phyloP scores from a whole-genome alignment of 441 rosid genomes.

The Gossypium laxum region DNA sequence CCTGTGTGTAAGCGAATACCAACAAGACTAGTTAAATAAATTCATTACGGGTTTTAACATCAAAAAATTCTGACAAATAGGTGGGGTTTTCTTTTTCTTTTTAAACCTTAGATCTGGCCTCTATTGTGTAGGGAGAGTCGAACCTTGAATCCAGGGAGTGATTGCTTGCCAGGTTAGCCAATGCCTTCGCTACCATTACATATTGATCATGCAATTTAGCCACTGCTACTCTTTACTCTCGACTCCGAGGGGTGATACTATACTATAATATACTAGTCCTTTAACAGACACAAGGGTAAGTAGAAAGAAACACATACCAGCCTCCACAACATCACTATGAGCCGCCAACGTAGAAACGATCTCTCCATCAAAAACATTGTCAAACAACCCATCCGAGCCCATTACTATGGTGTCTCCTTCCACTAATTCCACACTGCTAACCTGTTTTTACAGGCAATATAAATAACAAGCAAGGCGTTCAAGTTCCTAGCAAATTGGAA shows the following conservation, averaged over 20 bases:
- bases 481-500: neutral
- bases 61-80: neutral
- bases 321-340: constrained; percentile 37
- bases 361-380: constrained; percentile 70
- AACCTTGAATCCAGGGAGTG: constrained; percentile 57
- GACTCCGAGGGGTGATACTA: neutral
- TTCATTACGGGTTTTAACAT: neutral
- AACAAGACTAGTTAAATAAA: neutral
- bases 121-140: constrained; percentile 70
- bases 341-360: constrained; percentile 42
- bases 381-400: constrained; percentile 93
- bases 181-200: constrained; percentile 62
- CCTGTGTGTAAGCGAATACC: constrained; percentile 28
- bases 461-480: neutral
- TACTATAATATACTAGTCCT: neutral
- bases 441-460: constrained; percentile 30
- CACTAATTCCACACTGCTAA: constrained; percentile 46
- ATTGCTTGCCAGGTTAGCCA: constrained; percentile 60
- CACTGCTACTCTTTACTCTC: neutral
- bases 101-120: constrained; percentile 70
- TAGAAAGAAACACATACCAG: constrained; percentile 38
- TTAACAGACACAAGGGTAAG: neutral
- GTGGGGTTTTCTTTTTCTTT: neutral
- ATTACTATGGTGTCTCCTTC: constrained; percentile 66
- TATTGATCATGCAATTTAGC: constrained; percentile 15